These are phyloP conservation scores for Trametes elegans DNA, from an alignment of 768 basidiomycete species.

Conservation along the genomic window DNA sequence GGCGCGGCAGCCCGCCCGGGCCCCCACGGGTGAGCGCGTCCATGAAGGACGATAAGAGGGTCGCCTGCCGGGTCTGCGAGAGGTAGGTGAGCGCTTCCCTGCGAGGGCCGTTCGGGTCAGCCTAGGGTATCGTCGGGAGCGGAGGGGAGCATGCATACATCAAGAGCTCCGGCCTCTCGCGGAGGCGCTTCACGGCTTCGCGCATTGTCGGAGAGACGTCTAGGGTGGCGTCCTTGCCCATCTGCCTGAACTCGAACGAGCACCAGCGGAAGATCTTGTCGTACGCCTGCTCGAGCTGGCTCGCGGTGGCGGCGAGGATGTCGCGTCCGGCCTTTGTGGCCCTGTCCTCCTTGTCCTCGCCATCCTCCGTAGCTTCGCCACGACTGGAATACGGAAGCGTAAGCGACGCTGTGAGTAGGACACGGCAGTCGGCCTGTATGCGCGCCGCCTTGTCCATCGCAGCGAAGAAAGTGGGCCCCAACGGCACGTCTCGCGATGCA, in stretches of 20 bases:
- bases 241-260: constrained; percentile 78
- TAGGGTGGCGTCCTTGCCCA: constrained; percentile 69
- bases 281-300: constrained; percentile 85
- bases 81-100: constrained; percentile 78
- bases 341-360: constrained; percentile 8
- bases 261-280: constrained; percentile 87
- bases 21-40: constrained; percentile 87
- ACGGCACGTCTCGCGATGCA: constrained; percentile 72
- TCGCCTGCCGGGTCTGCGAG: constrained; percentile 77
- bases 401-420: constrained; percentile 59
- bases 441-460: constrained; percentile 85
- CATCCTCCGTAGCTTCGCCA: not conserved
- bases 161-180: constrained; percentile 74
- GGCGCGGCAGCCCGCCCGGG: constrained; percentile 79
- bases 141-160: constrained; percentile 43
- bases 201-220: constrained; percentile 65
- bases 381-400: not conserved
- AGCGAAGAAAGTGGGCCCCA: constrained; percentile 72
- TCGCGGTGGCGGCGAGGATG: constrained; percentile 80
- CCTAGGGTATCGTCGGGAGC: not conserved
- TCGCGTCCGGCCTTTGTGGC: constrained; percentile 58
- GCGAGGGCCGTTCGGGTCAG: constrained; percentile 26
- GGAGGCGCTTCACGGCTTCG: constrained; percentile 72
- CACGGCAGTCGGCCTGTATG: constrained; percentile 81
- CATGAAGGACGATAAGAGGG: constrained; percentile 79